Evolutionary conservation across 805 yeast genomes (phyloP).

Genomic region (Cyberlindnera japonica): DNA sequence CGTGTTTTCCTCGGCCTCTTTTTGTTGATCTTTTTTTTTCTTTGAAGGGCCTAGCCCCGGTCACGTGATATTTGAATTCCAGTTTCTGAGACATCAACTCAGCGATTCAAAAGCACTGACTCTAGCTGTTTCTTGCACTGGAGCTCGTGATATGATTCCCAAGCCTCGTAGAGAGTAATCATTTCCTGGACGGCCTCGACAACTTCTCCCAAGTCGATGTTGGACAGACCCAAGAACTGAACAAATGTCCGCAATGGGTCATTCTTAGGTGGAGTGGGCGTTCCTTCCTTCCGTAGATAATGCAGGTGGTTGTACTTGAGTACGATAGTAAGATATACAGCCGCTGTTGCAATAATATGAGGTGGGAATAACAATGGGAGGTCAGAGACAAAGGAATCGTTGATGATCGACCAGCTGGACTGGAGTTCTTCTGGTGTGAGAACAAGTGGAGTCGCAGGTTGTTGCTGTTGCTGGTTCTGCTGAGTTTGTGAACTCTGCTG

Average conservation of each 20-base stretch:
- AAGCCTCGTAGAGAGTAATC: constrained; percentile 72
- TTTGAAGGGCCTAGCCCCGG: neutral
- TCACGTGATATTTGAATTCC: too few species aligned
- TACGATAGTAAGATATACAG: constrained; percentile 75
- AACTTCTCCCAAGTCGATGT: constrained; percentile 71
- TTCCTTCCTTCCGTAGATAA: constrained; percentile 16
- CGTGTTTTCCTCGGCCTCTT: neutral
- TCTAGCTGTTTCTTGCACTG: constrained; percentile 26
- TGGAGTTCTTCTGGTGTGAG: constrained; percentile 69
- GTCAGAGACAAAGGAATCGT: constrained; percentile 88
- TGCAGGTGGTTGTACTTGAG: constrained; percentile 37
- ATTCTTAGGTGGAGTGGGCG: constrained; percentile 17
- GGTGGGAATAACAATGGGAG: constrained; percentile 82
- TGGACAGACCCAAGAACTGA: constrained; percentile 68
- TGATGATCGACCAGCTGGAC: constrained; percentile 83
- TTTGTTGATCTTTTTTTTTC: constrained; percentile 2
- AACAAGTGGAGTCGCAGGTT: constrained; percentile 25
- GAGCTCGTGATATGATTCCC: constrained; percentile 80
- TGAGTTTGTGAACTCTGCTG: too few species aligned
- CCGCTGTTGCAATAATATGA: constrained; percentile 76
- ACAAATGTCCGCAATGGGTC: constrained; percentile 53
- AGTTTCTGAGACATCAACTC: neutral
- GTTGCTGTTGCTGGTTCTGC: too few species aligned
- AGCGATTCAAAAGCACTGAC: constrained; percentile 20
- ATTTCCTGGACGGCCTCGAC: constrained; percentile 83